Evolutionary conservation across 75 land plant species (phyloP), one percentile per base, ranked within the genome.

Genomic region (Gnetum montanum): DNA sequence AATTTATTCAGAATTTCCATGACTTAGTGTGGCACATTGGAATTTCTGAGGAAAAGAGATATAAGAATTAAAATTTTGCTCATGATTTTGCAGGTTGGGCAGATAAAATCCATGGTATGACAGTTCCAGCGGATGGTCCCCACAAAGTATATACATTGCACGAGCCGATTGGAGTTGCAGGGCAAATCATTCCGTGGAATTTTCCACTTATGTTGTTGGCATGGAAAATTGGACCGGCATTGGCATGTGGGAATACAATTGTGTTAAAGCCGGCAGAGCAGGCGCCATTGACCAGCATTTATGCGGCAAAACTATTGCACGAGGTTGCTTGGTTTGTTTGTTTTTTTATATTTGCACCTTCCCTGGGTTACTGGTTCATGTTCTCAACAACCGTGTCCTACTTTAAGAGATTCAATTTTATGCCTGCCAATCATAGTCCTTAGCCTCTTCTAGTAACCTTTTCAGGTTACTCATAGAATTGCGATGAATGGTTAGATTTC

Each of bases 151-250:
- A 90, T 33, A 74, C 72, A 8, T 31, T 85, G 49, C 91, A 83
- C 43, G 98, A 94, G 44, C 98, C 98, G 4, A 70, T 94, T 28
- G 98, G 98, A 30, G 98, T 94, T 15, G 87, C 78, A 11, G 98
- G 98, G 12, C 96, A 89, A 48, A 90, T 94, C 27, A 74, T 90
- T 43, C 98, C 98, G 0, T 94, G 98, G 98, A 94, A 94, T 54
- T 94, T 94, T 45, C 98, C 98, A 4, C 63, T 86, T 29, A 38
- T 86, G 34, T 82, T 94, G 98, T 85, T 69, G 62, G 60, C 76
- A 19, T 90, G 91, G 86, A 93, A 88, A 58, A 71, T 88, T 57
- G 64, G 62, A 1, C 91, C 92, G 52, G 94, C 94, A 5, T 58
- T 88, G 8, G 86, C 90, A 4, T 65, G 70, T 61, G 92, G 92